Evolutionary conservation across 2,329 filamentous ascomycete species (phyloP).

Genomic region (Apiospora sp.): DNA sequence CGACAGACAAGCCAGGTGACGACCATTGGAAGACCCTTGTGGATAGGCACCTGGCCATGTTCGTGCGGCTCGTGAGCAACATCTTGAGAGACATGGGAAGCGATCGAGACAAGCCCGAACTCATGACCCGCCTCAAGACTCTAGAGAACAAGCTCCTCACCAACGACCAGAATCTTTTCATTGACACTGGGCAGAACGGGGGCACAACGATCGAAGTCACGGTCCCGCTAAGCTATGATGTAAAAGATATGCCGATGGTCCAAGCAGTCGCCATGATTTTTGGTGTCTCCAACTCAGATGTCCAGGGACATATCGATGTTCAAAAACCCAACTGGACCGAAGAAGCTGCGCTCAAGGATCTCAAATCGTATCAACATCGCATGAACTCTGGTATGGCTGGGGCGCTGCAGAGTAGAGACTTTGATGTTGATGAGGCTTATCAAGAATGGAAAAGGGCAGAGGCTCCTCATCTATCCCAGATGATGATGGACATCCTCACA

Average conservation of each 20-base stretch:
- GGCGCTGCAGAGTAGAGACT: slow-evolving; percentile 84
- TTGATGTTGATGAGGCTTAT: slow-evolving; percentile 88
- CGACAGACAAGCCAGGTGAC: slow-evolving; percentile 75
- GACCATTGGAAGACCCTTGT: slow-evolving; percentile 91
- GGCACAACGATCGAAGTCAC: slow-evolving; percentile 80
- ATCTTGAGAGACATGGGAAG: slow-evolving; percentile 86
- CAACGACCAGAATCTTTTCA: slow-evolving; percentile 88
- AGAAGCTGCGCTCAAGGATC: slow-evolving; percentile 85
- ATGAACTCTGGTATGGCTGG: slow-evolving; percentile 81
- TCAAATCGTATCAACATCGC: slow-evolving; percentile 92
- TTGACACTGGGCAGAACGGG: slow-evolving; percentile 65
- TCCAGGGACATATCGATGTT: slow-evolving; percentile 86
- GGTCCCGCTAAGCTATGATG: slow-evolving; percentile 85
- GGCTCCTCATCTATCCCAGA: slow-evolving; percentile 83
- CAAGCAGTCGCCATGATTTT: slow-evolving; percentile 89
- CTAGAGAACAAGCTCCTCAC: slow-evolving; percentile 93
- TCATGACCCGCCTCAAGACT: slow-evolving; percentile 78
- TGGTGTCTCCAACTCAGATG: slow-evolving; percentile 77
- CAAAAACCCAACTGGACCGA: slow-evolving; percentile 88
- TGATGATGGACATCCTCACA: slow-evolving; percentile 91
- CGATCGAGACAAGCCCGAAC: slow-evolving; percentile 83
- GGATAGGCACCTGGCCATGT: slow-evolving; percentile 92
- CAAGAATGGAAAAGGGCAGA: slow-evolving; percentile 93
- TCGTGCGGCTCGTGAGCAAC: slow-evolving; percentile 83
- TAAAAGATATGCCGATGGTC: slow-evolving; percentile 96